Percentiles rank a stretch among this genome's conserved stretches.
Conservation (phyloP, 169 alveolate genomes). For the Perkinsus chesapeaki region DNA sequence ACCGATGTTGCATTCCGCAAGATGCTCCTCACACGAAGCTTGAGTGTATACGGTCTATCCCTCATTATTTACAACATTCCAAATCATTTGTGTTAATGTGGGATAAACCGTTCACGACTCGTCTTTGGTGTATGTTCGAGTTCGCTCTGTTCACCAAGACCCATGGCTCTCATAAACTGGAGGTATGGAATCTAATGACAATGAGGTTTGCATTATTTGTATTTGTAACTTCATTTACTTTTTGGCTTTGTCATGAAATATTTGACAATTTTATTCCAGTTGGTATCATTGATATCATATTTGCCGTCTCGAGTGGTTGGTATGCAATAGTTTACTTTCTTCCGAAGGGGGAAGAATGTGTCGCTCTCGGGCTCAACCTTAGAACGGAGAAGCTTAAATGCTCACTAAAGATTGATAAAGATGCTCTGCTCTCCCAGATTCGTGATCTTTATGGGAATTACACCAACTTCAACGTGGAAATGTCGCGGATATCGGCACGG, state of each 20-base stretch:
- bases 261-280: background rate
- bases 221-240: background rate
- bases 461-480: background rate
- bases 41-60: background rate
- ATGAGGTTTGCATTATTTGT: background rate
- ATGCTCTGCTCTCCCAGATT: background rate
- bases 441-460: background rate
- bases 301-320: background rate
- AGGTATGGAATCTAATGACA: background rate
- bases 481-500: background rate
- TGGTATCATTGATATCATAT: background rate
- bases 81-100: background rate
- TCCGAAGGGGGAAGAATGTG: background rate
- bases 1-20: background rate
- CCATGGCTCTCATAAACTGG: background rate
- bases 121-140: background rate
- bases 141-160: background rate
- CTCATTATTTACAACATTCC: background rate
- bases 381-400: background rate
- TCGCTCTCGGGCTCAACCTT: background rate
- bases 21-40: background rate
- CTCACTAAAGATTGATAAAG: background rate
- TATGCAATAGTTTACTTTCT: background rate
- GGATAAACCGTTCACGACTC: background rate
- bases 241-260: background rate